Evolutionary conservation across 1,284 basidiomycete species (phyloP), one percentile per base, ranked within the genome.

Genomic region (Papiliotrema fonsecae): DNA sequence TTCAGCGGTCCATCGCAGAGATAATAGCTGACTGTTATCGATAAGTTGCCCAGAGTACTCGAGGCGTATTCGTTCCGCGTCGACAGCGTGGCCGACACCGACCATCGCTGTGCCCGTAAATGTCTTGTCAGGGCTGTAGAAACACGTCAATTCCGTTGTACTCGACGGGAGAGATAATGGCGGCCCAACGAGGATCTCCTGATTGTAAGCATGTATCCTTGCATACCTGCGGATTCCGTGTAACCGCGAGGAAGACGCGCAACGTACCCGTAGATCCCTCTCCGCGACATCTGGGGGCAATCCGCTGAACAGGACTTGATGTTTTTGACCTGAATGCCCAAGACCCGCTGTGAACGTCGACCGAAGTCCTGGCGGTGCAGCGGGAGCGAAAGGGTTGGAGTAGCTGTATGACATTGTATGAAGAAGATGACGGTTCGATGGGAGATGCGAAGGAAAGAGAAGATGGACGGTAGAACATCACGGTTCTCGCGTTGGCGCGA

Each of bases 31-130:
- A 70, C 69, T 57, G 11, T 52, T 57, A 55, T 72, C 69, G 30
- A 72, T 65, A n/a, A 56, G 45, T 44, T 67, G 62, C 4, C 67
- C 68, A 11, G 61, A 64, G 49, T 61, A 70, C 35, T 62, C 50
- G 13, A 36, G 21, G 18, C 69, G 50, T 18, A 72, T 61, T 31
- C 50, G 51, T 51, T 72, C 69, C 0, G 69, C 69, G 30, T 67
- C 65, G 0, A 44, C 56, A n/a, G 58, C 61, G 11, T 48, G 58
- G 1, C 43, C 57, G 10, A 70, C 65, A 31, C 59, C 46, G 6
- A 72, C 54, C 14, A 72, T 44, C 25, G 65, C 64, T 2, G 55
- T 57, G 13, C 66, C 67, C n/a, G 59, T 50, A 32, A 62, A 67
- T n/a, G 37, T 19, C 7, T 61, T 60, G 6, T 56, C 39, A 3